Conservation (phyloP, 495 filamentous ascomycete genomes). For the Cercophora samala region DNA sequence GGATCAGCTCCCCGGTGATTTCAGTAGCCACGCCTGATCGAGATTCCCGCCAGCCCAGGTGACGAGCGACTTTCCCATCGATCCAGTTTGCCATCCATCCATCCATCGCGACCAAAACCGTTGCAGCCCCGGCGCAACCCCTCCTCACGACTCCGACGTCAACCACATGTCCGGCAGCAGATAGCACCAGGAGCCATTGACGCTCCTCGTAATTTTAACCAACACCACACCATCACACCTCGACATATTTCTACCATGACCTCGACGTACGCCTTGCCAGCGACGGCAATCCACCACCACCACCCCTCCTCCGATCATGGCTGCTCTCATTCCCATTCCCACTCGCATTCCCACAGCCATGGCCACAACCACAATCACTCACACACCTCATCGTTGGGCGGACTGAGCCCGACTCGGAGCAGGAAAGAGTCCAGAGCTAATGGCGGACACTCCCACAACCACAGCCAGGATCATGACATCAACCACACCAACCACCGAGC, state of each 20-base stretch:
- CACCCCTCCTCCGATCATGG: slow-evolving; percentile 24
- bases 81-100: slow-evolving; percentile 20
- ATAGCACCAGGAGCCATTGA: slow-evolving; percentile 2
- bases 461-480: slow-evolving; percentile 25
- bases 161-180: background rate
- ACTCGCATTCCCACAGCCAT: slow-evolving; percentile 41
- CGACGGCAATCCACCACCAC: slow-evolving; percentile 44
- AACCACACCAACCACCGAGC: slow-evolving; percentile 35
- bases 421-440: slow-evolving; percentile 24
- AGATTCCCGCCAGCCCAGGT: background rate
- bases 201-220: background rate
- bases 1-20: background rate
- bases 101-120: slow-evolving; percentile 21
- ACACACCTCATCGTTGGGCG: slow-evolving; percentile 32
- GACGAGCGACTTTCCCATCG: background rate
- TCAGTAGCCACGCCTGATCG: background rate
- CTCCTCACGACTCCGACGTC: background rate
- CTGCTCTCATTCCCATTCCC: slow-evolving; percentile 34
- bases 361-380: slow-evolving; percentile 40
- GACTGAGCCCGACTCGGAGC: slow-evolving; percentile 24
- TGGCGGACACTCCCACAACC: slow-evolving; percentile 27
- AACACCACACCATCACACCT: background rate
- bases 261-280: slow-evolving; percentile 51
- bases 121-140: slow-evolving; percentile 28
- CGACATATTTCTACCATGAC: slow-evolving; percentile 34